A percentile compares a stretch with the other conserved stretches of the same genome.
phyloP scores from a whole-genome alignment of 768 basidiomycete genomes.

The Tulasnella sp. region DNA sequence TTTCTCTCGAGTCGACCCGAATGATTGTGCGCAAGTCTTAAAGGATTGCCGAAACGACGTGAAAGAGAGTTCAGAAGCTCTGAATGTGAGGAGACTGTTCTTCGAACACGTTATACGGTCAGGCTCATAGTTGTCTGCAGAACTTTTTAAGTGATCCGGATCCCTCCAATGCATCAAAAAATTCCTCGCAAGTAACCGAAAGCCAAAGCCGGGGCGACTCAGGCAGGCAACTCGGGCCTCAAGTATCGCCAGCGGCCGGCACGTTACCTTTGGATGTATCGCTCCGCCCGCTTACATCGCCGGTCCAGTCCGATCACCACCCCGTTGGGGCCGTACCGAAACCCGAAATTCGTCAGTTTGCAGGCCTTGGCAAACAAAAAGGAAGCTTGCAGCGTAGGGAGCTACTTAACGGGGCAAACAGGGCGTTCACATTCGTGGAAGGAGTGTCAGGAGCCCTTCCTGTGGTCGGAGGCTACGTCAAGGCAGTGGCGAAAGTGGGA shows the following conservation, averaged over 20 bases:
- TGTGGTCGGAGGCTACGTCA: background rate
- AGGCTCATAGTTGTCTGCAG: background rate
- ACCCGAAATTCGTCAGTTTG: background rate
- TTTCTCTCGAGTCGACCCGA: background rate
- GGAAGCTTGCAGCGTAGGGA: background rate
- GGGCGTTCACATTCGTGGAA: background rate
- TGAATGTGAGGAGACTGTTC: background rate
- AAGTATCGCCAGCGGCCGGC: too few species aligned
- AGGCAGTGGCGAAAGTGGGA: background rate
- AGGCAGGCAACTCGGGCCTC: too few species aligned
- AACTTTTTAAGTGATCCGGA: too few species aligned
- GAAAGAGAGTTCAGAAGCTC: background rate
- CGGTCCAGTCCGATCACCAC: too few species aligned
- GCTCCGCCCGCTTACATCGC: too few species aligned
- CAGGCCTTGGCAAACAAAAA: background rate
- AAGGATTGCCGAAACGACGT: background rate
- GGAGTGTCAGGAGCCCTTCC: background rate
- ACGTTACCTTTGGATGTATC: too few species aligned
- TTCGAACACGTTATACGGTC: background rate
- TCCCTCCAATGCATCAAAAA: background rate
- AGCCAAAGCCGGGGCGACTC: too few species aligned
- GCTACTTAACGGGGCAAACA: background rate
- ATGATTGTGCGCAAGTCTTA: background rate
- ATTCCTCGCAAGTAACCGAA: background rate
- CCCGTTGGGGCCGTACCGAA: background rate